Conservation (phyloP, 805 yeast species). For the Spathaspora gorwiae region DNA sequence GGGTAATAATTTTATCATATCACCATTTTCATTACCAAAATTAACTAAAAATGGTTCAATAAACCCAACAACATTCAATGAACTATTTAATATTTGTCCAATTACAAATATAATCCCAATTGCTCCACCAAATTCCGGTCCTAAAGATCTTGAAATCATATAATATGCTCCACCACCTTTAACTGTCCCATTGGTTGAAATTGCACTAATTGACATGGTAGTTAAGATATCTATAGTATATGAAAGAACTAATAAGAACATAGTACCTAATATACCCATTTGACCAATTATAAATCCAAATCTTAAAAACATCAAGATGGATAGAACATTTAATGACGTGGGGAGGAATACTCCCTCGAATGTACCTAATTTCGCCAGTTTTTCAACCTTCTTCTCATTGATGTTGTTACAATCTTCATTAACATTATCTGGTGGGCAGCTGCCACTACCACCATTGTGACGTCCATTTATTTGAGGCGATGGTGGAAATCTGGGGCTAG, state of each 20-base stretch:
- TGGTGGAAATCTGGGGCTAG: background rate
- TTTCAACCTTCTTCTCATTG: background rate
- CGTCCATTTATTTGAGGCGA: too few relatives aligned
- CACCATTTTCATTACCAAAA: slow-evolving; percentile 62
- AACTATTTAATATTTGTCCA: slow-evolving; percentile 89
- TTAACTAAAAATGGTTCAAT: slow-evolving; percentile 84
- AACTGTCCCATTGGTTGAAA: slow-evolving; percentile 95
- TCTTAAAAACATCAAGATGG: slow-evolving; percentile 90
- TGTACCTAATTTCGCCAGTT: slow-evolving; percentile 58
- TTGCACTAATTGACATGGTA: slow-evolving; percentile 87
- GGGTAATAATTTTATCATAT: slow-evolving; percentile 56
- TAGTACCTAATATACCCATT: slow-evolving; percentile 80
- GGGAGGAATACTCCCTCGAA: slow-evolving; percentile 91
- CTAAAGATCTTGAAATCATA: slow-evolving; percentile 91
- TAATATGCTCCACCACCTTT: slow-evolving; percentile 98
- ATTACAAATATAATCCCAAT: slow-evolving; percentile 91
- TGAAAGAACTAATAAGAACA: slow-evolving; percentile 62
- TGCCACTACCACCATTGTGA: too few relatives aligned
- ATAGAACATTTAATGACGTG: slow-evolving; percentile 84
- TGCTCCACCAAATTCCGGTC: slow-evolving; percentile 98
- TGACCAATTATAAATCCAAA: slow-evolving; percentile 96
- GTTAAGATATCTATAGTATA: slow-evolving; percentile 81
- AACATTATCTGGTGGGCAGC: too few relatives aligned
- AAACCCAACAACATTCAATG: slow-evolving; percentile 92
- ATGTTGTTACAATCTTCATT: background rate